A percentile compares a stretch with the other conserved stretches of the same genome.
phyloP scores from a whole-genome alignment of 768 basidiomycete species.

The Sistotremastrum niveocremeum region DNA sequence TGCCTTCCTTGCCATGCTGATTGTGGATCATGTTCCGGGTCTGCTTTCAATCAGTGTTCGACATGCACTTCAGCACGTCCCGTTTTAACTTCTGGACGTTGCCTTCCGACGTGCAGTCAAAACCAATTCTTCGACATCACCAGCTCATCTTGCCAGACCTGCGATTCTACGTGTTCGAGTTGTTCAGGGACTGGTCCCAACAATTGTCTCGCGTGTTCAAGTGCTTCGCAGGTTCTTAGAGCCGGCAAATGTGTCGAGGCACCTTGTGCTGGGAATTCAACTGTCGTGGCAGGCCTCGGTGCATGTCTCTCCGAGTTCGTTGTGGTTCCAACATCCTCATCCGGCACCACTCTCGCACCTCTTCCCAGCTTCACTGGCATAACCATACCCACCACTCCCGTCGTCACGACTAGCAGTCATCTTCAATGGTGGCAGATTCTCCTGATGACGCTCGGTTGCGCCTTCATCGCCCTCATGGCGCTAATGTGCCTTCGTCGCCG shows the following conservation, averaged over 20 bases:
- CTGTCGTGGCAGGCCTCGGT: slow-evolving; percentile 56
- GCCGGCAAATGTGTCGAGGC: slow-evolving; percentile 51
- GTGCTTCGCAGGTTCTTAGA: slow-evolving; percentile 45
- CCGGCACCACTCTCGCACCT: slow-evolving; percentile 25
- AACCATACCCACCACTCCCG: slow-evolving; percentile 30
- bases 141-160: slow-evolving; percentile 49
- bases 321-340: slow-evolving; percentile 31
- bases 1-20: slow-evolving; percentile 78
- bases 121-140: slow-evolving; percentile 59
- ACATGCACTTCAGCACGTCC: slow-evolving; percentile 55
- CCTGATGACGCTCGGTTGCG: slow-evolving; percentile 69
- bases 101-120: slow-evolving; percentile 63
- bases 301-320: slow-evolving; percentile 72
- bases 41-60: slow-evolving; percentile 65
- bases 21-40: slow-evolving; percentile 72
- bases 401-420: slow-evolving; percentile 17
- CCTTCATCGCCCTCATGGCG: slow-evolving; percentile 59
- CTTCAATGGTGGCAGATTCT: slow-evolving; percentile 78
- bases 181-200: slow-evolving; percentile 57
- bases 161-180: slow-evolving; percentile 66
- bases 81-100: slow-evolving; percentile 62
- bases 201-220: slow-evolving; percentile 64
- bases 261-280: slow-evolving; percentile 41
- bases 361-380: slow-evolving; percentile 47
- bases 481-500: slow-evolving; percentile 59